phyloP scores from a whole-genome alignment of 306 rosid species.

The Quercus engelmannii region DNA sequence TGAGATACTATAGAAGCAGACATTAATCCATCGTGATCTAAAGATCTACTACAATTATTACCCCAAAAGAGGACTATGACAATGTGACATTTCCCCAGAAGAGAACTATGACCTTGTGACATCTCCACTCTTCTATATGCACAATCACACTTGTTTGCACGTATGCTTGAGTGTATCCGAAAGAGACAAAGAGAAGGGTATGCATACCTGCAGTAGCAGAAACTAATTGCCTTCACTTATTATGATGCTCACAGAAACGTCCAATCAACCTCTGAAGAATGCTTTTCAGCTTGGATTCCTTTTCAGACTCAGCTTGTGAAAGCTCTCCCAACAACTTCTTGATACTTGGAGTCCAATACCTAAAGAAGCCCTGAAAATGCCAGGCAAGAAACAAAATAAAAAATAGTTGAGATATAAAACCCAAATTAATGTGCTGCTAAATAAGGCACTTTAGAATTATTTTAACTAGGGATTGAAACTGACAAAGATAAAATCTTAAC shows the following conservation, averaged over 20 bases:
- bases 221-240: constrained; percentile 75
- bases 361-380: constrained; percentile 70
- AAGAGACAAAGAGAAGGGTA: not conserved
- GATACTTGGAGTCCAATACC: constrained; percentile 87
- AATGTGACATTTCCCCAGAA: not conserved
- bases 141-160: not conserved
- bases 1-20: not conserved
- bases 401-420: not conserved
- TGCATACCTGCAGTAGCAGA: constrained; percentile 71
- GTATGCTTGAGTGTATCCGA: not conserved
- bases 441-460: not conserved
- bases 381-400: constrained; percentile 23
- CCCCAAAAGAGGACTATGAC: not conserved
- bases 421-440: not conserved
- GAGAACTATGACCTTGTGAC: too few relatives aligned
- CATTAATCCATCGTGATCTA: not conserved
- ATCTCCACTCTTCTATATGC: not conserved
- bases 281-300: constrained; percentile 70
- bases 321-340: constrained; percentile 61
- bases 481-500: not conserved
- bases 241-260: constrained; percentile 71
- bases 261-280: constrained; percentile 75
- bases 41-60: not conserved
- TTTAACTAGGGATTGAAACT: not conserved
- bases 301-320: constrained; percentile 68